These are phyloP conservation scores for Phytophthora chlamydospora DNA, from an alignment of 352 stramenopile genomes.

Conservation along the genomic window DNA sequence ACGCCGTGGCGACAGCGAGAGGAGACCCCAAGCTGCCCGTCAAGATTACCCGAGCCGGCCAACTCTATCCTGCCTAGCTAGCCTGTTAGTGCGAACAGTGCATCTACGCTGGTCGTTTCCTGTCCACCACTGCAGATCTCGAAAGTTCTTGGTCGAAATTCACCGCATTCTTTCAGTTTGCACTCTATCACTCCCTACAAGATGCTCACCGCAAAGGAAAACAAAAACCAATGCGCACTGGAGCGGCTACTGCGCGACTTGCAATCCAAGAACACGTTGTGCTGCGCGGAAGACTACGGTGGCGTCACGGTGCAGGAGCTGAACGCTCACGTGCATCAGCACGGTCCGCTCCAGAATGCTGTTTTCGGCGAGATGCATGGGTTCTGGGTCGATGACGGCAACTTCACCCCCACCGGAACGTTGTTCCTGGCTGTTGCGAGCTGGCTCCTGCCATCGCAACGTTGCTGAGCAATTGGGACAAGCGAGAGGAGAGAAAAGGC, in stretches of 20 bases:
- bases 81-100: too few relatives aligned
- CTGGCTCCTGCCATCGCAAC: slow-evolving; percentile 1
- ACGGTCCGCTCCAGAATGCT: slow-evolving; percentile 11
- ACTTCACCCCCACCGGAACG: slow-evolving; percentile 15
- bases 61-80: slow-evolving; percentile 45
- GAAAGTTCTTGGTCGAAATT: neutral
- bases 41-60: slow-evolving; percentile 49
- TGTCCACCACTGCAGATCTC: too few relatives aligned
- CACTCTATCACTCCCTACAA: neutral
- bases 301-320: neutral
- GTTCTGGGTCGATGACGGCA: slow-evolving; percentile 15
- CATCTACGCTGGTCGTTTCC: too few relatives aligned
- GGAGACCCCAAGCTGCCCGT: slow-evolving; percentile 58
- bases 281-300: slow-evolving; percentile 8
- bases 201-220: neutral
- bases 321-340: slow-evolving; percentile 7
- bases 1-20: slow-evolving; percentile 51
- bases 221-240: neutral
- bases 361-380: slow-evolving; percentile 6
- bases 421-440: slow-evolving; percentile 1
- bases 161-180: neutral
- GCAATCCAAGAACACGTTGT: slow-evolving; percentile 6
- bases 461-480: neutral
- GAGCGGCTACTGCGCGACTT: slow-evolving; percentile 11
- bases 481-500: neutral